Base-by-base conservation (phyloP, 169 alveolate species). In the Eimeria zaria region DNA sequence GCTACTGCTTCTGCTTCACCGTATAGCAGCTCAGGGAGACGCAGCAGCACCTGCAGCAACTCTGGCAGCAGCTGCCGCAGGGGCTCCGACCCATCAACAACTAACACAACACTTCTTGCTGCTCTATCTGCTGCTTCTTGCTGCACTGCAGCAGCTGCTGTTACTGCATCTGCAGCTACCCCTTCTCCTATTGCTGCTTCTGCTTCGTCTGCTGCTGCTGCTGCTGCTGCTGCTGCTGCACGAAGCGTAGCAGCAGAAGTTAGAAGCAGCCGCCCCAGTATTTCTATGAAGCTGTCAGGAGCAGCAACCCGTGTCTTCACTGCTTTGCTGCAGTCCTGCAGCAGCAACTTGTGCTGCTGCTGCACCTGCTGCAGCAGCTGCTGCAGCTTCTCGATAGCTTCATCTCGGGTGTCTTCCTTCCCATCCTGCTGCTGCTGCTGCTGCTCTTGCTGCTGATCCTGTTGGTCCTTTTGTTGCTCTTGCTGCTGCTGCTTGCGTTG, bases 31-130 rank as follows among this genome's bases (percentile, higher is more conserved):
- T 90, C 95, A 46, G 95, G 95, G 2, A 90, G 95, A 4, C 95
- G 88, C 89, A 90, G 95, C 41, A 90, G 80, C 48, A 89, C 95
- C 36, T 90, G 89, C 83, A 90, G 95, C 88, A 90, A 64, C 78
- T 90, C 95, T 30, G 95, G 95, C 89, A 74, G 48, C 62, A 46
- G 67, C 73, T 90, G 89, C n/a, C 64, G 89, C 62, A 90, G 95
- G n/a, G 64, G 22, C 58, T 39, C 58, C 44, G 64, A 53, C 64
- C 83, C 95, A 64, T 90, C 95, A 58, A 90, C 67, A 9, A 90
- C 55, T n/a, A 90, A 80, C 20, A 71, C 91, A 27, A 41, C 91
- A 53, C 76, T 67, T 44, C 93, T 7, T 58, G 81, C n/a, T 64
- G 74, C 55, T 3, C 95, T 12, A 83, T 58, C 55, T 46, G 6